Evolutionary conservation across 2,329 filamentous ascomycete species (phyloP).

Genomic region (Fusarium tupiense): DNA sequence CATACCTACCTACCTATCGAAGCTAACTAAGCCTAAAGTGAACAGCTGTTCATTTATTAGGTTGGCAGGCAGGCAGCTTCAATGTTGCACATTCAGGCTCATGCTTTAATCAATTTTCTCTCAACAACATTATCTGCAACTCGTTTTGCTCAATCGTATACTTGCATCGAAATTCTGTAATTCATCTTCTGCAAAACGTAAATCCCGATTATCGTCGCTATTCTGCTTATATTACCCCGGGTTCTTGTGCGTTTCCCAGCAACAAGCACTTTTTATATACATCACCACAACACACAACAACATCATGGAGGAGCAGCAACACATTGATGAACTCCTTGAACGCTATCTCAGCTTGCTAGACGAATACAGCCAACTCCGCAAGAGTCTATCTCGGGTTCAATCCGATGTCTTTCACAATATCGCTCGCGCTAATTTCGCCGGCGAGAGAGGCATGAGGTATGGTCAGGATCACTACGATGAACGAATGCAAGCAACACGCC

Average conservation of each 20-base stretch:
- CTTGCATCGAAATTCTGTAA: neutral
- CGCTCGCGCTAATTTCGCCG: constrained; percentile 79
- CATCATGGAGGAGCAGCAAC: constrained; percentile 45
- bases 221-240: neutral
- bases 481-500: constrained; percentile 71
- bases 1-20: neutral
- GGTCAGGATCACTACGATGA: constrained; percentile 78
- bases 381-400: constrained; percentile 63
- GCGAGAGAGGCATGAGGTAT: constrained; percentile 70
- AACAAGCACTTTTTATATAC: neutral
- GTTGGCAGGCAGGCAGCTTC: constrained; percentile 16
- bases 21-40: constrained; percentile 38
- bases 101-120: neutral
- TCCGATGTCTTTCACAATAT: constrained; percentile 66
- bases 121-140: neutral
- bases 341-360: constrained; percentile 74
- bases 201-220: no score
- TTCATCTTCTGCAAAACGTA: neutral
- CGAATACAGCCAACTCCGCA: constrained; percentile 70
- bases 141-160: neutral
- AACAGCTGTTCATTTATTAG: constrained; percentile 2
- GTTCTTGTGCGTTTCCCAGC: neutral
- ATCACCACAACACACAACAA: neutral
- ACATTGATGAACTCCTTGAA: constrained; percentile 71
- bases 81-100: neutral